Evolutionary conservation across 139 green algal genomes (phyloP).

Genomic region (Closterium sp.): DNA sequence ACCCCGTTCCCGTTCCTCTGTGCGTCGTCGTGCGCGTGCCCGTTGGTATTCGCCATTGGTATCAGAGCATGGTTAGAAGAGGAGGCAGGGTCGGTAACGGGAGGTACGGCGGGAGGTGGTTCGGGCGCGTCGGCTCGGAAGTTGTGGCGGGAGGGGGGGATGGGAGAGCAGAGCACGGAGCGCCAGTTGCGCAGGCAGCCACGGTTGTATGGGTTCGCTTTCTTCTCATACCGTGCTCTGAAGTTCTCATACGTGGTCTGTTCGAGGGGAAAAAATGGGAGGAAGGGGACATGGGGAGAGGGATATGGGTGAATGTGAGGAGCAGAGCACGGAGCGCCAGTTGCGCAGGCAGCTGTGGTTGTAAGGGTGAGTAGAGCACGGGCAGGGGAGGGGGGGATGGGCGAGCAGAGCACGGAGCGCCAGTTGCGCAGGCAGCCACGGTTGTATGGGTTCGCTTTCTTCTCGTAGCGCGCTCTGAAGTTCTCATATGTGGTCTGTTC

Average conservation of each 20-base stretch:
- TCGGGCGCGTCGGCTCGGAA: slow-evolving; percentile 31
- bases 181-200: slow-evolving; percentile 65
- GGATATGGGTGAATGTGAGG: background rate
- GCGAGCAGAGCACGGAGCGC: slow-evolving; percentile 53
- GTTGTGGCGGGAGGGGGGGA: slow-evolving; percentile 41
- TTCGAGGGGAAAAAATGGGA: too few species aligned
- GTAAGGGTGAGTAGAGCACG: too few species aligned
- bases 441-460: slow-evolving; percentile 70
- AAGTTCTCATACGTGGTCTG: slow-evolving; percentile 92
- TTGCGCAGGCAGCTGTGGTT: slow-evolving; percentile 62
- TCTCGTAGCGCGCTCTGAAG: slow-evolving; percentile 75
- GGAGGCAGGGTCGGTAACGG: background rate
- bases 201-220: slow-evolving; percentile 69
- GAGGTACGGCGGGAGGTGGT: background rate
- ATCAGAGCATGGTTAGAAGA: background rate
- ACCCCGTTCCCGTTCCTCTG: background rate
- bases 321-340: slow-evolving; percentile 59
- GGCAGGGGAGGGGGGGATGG: slow-evolving; percentile 10
- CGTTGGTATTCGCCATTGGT: background rate
- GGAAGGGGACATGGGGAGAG: too few species aligned
- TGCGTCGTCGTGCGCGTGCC: background rate
- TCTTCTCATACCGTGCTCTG: slow-evolving; percentile 62
- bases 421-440: slow-evolving; percentile 64
- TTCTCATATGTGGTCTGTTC: slow-evolving; percentile 80
- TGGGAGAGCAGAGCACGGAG: slow-evolving; percentile 52